These are phyloP conservation scores for Tylopilus rubrobrunneus DNA, from an alignment of 768 basidiomycete species.

Conservation along the genomic window DNA sequence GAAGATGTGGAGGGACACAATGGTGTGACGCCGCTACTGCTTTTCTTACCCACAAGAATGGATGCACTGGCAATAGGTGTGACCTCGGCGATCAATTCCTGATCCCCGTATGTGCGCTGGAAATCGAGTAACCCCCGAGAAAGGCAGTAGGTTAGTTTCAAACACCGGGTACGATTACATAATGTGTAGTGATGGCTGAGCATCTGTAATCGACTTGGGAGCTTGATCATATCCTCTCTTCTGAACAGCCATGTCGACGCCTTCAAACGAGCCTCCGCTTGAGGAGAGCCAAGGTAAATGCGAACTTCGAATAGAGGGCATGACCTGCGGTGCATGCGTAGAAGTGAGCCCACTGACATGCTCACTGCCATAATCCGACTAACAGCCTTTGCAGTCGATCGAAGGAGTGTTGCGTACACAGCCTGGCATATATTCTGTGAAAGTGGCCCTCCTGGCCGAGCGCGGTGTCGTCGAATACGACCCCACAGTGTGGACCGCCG, in stretches of 20 bases:
- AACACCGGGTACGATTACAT: too few species aligned
- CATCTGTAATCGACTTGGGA: constrained; percentile 5
- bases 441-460: constrained; percentile 97
- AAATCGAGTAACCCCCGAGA: too few species aligned
- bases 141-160: too few species aligned
- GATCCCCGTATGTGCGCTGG: too few species aligned
- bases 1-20: too few species aligned
- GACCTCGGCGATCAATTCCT: too few species aligned
- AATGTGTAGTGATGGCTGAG: too few species aligned
- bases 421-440: constrained; percentile 85
- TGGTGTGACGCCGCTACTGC: too few species aligned
- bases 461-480: constrained; percentile 91
- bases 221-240: not conserved
- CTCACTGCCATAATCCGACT: not conserved
- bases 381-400: constrained; percentile 52
- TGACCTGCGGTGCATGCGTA: constrained; percentile 89
- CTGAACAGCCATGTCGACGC: constrained; percentile 2
- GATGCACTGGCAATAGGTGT: too few species aligned
- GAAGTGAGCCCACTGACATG: constrained; percentile 50
- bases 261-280: constrained; percentile 14
- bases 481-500: constrained; percentile 70
- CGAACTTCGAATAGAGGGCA: constrained; percentile 80
- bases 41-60: too few species aligned
- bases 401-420: constrained; percentile 80
- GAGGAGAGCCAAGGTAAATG: constrained; percentile 46